Percentiles rank a stretch among this genome's conserved stretches.
Conservation (phyloP, 2,329 filamentous ascomycete genomes). For the Davidsoniella virescens region DNA sequence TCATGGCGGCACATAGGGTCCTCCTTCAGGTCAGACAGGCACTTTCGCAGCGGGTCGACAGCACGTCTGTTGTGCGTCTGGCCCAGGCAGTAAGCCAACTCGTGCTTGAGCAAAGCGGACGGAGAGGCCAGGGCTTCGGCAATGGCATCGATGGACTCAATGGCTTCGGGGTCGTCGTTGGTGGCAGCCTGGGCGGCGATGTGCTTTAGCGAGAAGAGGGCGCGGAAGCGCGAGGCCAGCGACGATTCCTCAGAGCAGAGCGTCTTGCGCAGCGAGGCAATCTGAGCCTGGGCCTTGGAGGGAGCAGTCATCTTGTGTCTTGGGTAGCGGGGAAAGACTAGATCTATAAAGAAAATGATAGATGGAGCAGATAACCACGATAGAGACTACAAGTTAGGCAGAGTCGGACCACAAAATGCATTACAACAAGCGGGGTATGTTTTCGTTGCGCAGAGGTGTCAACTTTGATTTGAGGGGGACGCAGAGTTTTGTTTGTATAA, state of each 20-base stretch:
- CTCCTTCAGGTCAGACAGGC: slow-evolving; percentile 64
- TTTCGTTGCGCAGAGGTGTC: too few species aligned
- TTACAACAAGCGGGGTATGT: too few species aligned
- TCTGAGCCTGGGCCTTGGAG: slow-evolving; percentile 24
- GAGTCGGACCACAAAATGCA: too few species aligned
- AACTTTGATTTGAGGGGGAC: too few species aligned
- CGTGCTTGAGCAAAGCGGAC: slow-evolving; percentile 86
- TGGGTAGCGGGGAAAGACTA: not conserved
- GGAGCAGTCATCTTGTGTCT: slow-evolving; percentile 5
- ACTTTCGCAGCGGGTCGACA: slow-evolving; percentile 52
- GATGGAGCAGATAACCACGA: not conserved
- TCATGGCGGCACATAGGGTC: slow-evolving; percentile 94
- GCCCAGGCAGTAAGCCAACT: slow-evolving; percentile 90
- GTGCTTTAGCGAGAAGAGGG: slow-evolving; percentile 94
- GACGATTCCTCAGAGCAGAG: slow-evolving; percentile 67
- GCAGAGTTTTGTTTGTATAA: not conserved
- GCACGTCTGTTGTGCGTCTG: slow-evolving; percentile 70
- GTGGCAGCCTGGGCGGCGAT: slow-evolving; percentile 64
- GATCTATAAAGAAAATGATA: not conserved
- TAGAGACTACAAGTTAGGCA: not conserved
- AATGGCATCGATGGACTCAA: slow-evolving; percentile 57
- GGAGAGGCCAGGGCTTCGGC: slow-evolving; percentile 71
- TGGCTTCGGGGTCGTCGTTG: slow-evolving; percentile 36
- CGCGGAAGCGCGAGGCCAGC: slow-evolving; percentile 80
- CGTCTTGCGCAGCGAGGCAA: slow-evolving; percentile 52